Evolutionary conservation across 345 rosid genomes (phyloP), one percentile per base, ranked within the genome.

Genomic region (Punica granatum): DNA sequence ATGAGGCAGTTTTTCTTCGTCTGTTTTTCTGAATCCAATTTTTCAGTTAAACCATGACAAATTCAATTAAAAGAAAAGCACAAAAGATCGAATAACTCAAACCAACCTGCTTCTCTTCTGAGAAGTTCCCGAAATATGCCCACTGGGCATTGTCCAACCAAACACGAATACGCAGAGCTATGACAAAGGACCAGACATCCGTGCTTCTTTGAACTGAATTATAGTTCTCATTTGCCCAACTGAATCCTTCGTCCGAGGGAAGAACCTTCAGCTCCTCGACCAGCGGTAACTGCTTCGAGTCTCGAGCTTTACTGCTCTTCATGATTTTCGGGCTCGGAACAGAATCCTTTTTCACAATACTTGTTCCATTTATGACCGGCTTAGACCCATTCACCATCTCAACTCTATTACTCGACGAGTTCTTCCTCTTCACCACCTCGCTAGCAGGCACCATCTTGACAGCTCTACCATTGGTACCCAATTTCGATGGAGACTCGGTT

Each of bases 181-280:
- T 32, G 71, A 89, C 85, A 76, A 86, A 89, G 21, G 97, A 93
- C 98, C 98, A 90, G 69, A 93, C 86, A 81, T 93, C 99, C 44
- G 85, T 68, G 67, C 79, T 86, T 72, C 99, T 87, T 69, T 88
- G 97, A 70, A 72, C 63, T 23, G 84, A 76, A 71, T 73, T 93
- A 59, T 93, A 93, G 44, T 93, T 93, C 80, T 90, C 95, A 74
- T 83, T 79, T 26, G 97, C 97, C 98, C 99, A 93, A 79, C 95
- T 90, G 80, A 90, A 93, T 58, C 83, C 86, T 83, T 93, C 97
- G 77, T 93, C 99, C 2, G 97, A 80, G 64, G 92, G 92, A 69
- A 93, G 83, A 81, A 84, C 86, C 63, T 82, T 84, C 58, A 81
- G 80, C 63, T 74, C 94, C 65, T 89, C 96, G 39, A 80, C 35